Evolutionary conservation across 345 rosid genomes (phyloP), one percentile per base, ranked within the genome.

Genomic region (Physaria fendleri): DNA sequence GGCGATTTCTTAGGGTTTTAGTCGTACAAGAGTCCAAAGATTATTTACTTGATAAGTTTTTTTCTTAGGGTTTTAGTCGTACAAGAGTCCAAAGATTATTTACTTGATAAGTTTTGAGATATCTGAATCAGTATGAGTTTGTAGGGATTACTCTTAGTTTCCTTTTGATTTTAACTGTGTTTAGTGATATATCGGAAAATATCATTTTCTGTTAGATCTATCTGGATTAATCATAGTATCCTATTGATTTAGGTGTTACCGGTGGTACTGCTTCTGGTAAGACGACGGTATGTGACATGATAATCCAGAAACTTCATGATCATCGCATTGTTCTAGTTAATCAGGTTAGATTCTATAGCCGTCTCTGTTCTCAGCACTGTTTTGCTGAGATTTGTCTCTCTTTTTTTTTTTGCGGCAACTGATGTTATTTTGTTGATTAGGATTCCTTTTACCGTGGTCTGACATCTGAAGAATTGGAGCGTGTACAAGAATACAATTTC

Each of bases 241-340:
- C 2, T 39, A n/a, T 47, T 15, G 40, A 25, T 29, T 46, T 27
- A 94, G 97, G 99, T 62, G 99, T 94, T 21, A 87, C 93, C 6
- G 99, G 99, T 47, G 99, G 99, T 68, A 94, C 97, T 4, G 97
- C 99, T 74, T 94, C 99, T 0, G 99, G 99, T 32, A 94, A 94
- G 76, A 94, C 99, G 8, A 94, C 97, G 0, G 99, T 94, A 14
- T 94, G 99, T 68, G 99, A 94, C 68, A 90, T 90, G 99, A 94
- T 94, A 43, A 94, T 94, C 65, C 97, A 94, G 57, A 92, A 87
- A 68, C 97, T 94, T 68, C 99, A 87, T 53, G 99, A 94, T 80
- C 99, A 94, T 69, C 96, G 99, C 2, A 85, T 90, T 43, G 99
- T 94, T 59, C 82, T 87, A 30, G 85, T 94, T 54, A 94, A 78